Percentiles rank a stretch among this genome's conserved stretches.
Conservation (phyloP, 305 asterid genomes). For the Fraxinus sp. region DNA sequence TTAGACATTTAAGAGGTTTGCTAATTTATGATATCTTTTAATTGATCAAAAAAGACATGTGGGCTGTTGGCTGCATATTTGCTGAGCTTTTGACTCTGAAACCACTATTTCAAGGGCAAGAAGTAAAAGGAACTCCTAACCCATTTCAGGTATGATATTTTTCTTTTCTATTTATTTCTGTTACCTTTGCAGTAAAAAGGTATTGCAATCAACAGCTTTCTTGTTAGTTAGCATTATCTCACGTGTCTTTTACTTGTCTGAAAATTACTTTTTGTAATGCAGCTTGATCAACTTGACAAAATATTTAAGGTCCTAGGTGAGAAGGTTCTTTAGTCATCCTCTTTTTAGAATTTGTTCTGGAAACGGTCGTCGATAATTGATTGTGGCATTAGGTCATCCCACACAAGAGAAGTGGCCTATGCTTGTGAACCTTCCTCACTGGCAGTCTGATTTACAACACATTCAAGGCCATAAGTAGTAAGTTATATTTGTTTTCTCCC, state of each 20-base stretch:
- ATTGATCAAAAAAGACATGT: constrained; percentile 66
- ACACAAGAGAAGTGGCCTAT: constrained; percentile 94
- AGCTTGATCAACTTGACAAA: constrained; percentile 99
- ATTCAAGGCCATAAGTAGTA: constrained; percentile 96
- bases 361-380: constrained; percentile 23
- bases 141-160: constrained; percentile 78
- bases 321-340: constrained; percentile 33
- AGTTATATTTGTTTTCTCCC: constrained; percentile 33
- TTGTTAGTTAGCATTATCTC: constrained; percentile 13
- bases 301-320: constrained; percentile 94
- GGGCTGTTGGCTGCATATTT: constrained; percentile 99
- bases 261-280: constrained; percentile 38
- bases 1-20: constrained; percentile 10
- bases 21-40: constrained; percentile 29
- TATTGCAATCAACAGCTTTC: neutral
- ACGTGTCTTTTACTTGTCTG: constrained; percentile 22
- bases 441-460: constrained; percentile 80
- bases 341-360: constrained; percentile 16
- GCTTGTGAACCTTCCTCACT: constrained; percentile 89
- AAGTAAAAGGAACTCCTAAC: constrained; percentile 92
- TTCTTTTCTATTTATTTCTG: constrained; percentile 13
- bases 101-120: constrained; percentile 99
- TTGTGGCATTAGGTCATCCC: constrained; percentile 76
- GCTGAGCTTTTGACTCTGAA: constrained; percentile 97
- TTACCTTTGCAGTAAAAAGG: neutral